phyloP scores from a whole-genome alignment of 352 stramenopile species.

The Pythium phragmitis region DNA sequence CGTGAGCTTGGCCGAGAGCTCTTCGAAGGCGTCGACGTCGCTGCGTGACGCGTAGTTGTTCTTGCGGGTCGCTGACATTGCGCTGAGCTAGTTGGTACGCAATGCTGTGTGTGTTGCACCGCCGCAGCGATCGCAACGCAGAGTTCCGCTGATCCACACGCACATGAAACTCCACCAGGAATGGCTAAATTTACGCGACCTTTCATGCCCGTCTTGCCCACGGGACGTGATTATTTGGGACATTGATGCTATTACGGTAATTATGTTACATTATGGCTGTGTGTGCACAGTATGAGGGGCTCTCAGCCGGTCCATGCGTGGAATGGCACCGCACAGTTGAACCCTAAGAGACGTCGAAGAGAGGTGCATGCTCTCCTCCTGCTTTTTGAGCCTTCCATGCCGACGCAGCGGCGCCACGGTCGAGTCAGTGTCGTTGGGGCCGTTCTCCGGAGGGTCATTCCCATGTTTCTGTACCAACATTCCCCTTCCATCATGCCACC shows the following conservation, averaged over 20 bases:
- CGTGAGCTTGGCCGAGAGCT: slow-evolving; percentile 84
- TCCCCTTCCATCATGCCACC: background rate
- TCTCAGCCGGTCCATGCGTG: background rate
- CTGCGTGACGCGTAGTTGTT: slow-evolving; percentile 58
- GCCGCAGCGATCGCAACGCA: background rate
- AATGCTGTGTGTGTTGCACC: background rate
- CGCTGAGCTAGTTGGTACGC: background rate
- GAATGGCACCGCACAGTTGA: background rate
- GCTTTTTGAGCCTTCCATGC: background rate
- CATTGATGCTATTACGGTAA: too few species aligned
- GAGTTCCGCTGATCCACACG: background rate
- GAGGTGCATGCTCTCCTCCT: background rate
- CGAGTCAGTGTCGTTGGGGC: slow-evolving; percentile 1
- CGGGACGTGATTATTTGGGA: slow-evolving; percentile 5
- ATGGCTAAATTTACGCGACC: slow-evolving; percentile 15
- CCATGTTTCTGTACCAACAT: background rate
- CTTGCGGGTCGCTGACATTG: slow-evolving; percentile 52
- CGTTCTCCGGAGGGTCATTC: slow-evolving; percentile 10
- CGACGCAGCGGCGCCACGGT: background rate
- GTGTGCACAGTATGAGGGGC: background rate
- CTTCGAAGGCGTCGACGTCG: slow-evolving; percentile 75
- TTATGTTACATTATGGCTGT: background rate
- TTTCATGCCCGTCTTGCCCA: slow-evolving; percentile 11
- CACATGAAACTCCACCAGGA: slow-evolving; percentile 6
- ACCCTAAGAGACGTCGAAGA: too few species aligned